A percentile compares a stretch with the other conserved stretches of the same genome.
These are phyloP conservation scores for Uromyces viciae-fabae DNA, from an alignment of 1,284 basidiomycete species.

Conservation along the genomic window DNA sequence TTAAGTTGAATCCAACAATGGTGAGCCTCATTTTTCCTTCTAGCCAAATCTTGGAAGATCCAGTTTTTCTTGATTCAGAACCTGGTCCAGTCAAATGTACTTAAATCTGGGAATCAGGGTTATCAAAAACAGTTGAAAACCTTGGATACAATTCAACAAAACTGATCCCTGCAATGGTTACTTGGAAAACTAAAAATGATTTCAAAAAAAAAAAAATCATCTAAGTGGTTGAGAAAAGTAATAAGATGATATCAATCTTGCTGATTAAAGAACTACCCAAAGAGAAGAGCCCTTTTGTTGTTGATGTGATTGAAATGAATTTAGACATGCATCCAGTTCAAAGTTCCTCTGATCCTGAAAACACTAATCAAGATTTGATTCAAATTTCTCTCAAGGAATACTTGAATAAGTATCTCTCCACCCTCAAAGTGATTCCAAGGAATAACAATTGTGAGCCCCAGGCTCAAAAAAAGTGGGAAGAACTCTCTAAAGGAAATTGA, in stretches of 20 bases:
- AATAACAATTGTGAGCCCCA: neutral
- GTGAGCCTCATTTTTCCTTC: neutral
- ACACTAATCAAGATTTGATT: neutral
- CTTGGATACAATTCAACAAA: neutral
- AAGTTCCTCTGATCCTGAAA: neutral
- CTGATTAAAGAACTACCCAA: neutral
- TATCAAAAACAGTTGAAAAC: neutral
- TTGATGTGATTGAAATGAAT: neutral
- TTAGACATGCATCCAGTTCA: neutral
- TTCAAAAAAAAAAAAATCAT: neutral
- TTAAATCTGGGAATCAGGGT: neutral
- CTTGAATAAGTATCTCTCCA: neutral
- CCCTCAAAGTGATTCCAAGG: neutral
- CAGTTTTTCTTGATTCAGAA: too few species aligned
- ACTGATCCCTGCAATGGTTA: neutral
- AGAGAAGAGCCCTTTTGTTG: neutral
- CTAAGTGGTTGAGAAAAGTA: neutral
- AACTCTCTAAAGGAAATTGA: neutral
- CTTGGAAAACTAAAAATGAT: neutral
- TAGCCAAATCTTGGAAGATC: neutral
- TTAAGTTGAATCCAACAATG: neutral
- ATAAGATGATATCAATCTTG: neutral
- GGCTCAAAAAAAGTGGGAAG: neutral
- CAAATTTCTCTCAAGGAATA: neutral
- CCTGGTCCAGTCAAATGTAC: neutral